Percentiles rank a stretch among this genome's conserved stretches.
phyloP scores from a whole-genome alignment of 73 alveolate species.

The Paramecium sonneborni region DNA sequence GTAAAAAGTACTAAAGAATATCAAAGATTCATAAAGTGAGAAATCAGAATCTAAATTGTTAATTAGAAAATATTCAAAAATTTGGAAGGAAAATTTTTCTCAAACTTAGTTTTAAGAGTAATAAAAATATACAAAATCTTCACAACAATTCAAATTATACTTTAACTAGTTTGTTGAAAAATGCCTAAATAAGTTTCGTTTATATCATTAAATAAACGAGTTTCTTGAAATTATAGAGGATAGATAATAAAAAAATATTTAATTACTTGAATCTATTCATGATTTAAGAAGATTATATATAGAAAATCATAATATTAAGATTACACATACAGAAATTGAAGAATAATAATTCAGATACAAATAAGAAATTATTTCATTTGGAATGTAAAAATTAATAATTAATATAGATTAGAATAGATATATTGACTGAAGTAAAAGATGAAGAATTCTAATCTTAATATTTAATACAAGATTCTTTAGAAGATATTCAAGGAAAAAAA shows the following conservation, averaged over 20 bases:
- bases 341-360: neutral
- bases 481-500: neutral
- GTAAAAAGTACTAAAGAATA: neutral
- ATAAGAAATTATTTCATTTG: neutral
- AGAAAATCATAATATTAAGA: neutral
- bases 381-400: neutral
- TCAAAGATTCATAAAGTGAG: neutral
- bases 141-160: neutral
- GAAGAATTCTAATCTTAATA: neutral
- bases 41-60: neutral
- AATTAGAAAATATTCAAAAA: neutral
- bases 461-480: neutral
- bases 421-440: neutral
- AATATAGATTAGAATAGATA: constrained; percentile 5
- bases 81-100: neutral
- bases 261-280: neutral
- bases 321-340: neutral
- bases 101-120: neutral
- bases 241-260: neutral
- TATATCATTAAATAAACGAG: neutral
- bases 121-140: constrained; percentile 2
- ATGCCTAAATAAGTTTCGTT: neutral
- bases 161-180: neutral
- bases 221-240: neutral
- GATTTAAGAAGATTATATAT: neutral